These are phyloP conservation scores for Kodamaea arcana DNA, from an alignment of 1,139 yeast species.

Conservation along the genomic window DNA sequence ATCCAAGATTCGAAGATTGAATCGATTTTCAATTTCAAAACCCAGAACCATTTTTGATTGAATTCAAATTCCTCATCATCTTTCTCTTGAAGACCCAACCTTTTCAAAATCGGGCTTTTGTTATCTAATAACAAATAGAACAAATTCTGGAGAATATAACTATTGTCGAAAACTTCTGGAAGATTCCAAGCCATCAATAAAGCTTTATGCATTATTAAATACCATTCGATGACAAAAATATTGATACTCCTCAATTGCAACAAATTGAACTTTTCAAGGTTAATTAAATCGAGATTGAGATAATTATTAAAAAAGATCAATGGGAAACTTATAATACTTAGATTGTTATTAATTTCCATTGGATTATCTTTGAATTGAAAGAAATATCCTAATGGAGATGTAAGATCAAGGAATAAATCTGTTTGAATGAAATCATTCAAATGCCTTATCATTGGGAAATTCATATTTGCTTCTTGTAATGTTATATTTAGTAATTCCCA, in stretches of 20 bases:
- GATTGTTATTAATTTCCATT: slow-evolving; percentile 20
- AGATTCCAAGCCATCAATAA: slow-evolving; percentile 18
- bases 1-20: slow-evolving; percentile 27
- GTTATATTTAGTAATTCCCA: slow-evolving; percentile 40
- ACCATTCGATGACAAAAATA: slow-evolving; percentile 36
- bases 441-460: slow-evolving; percentile 8
- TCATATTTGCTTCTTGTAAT: slow-evolving; percentile 29
- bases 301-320: slow-evolving; percentile 34
- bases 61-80: slow-evolving; percentile 19
- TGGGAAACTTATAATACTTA: slow-evolving; percentile 41
- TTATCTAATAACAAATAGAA: slow-evolving; percentile 14
- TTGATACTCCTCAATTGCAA: slow-evolving; percentile 14
- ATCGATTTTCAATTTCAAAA: slow-evolving; percentile 21
- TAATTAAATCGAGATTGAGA: slow-evolving; percentile 16
- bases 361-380: slow-evolving; percentile 13
- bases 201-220: slow-evolving; percentile 32
- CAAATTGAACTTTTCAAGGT: slow-evolving; percentile 10
- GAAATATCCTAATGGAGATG: slow-evolving; percentile 9
- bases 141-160: slow-evolving; percentile 14
- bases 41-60: slow-evolving; percentile 27
- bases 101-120: slow-evolving; percentile 11
- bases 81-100: slow-evolving; percentile 7
- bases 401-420: slow-evolving; percentile 6
- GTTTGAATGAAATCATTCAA: slow-evolving; percentile 9
- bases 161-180: slow-evolving; percentile 14